phyloP scores from a whole-genome alignment of 2,329 filamentous ascomycete species.

The Aspergillus melleus region DNA sequence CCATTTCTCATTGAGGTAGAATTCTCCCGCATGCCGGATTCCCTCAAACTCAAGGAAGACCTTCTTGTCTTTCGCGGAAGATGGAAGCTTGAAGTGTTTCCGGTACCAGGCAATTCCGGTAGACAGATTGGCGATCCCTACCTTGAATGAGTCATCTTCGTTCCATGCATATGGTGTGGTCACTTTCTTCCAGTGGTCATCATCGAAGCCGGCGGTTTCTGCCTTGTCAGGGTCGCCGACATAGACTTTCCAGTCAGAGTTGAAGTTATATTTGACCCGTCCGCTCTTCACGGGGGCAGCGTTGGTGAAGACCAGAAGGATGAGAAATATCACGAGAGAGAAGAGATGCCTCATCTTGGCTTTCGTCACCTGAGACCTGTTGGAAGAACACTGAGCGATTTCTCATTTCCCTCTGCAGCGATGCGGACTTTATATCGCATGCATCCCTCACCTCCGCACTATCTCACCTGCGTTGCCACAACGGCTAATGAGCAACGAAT shows the following conservation, averaged over 20 bases:
- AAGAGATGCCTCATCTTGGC: too few species aligned
- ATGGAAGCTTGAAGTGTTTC: neutral
- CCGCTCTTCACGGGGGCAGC: neutral
- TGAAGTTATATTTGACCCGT: neutral
- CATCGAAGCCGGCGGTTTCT: neutral
- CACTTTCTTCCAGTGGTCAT: neutral
- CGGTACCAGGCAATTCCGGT: constrained; percentile 2
- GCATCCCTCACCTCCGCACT: too few species aligned
- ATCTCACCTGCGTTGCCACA: too few species aligned
- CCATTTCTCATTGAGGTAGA: constrained; percentile 1
- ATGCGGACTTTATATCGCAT: too few species aligned
- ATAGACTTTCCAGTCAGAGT: neutral
- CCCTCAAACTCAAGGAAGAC: constrained; percentile 6
- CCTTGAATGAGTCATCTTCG: constrained; percentile 3
- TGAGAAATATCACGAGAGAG: too few species aligned
- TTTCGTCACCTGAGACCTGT: too few species aligned
- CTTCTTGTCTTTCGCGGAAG: neutral
- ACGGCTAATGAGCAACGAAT: too few species aligned
- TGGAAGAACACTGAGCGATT: too few species aligned
- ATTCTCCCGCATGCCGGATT: neutral
- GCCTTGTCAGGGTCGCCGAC: neutral
- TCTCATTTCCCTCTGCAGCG: too few species aligned
- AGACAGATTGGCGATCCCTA: neutral
- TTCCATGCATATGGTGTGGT: constrained; percentile 3
- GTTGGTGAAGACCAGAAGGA: too few species aligned